Evolutionary conservation across 176 grass and related monocot genomes (phyloP), one percentile per base, ranked within the genome.

Genomic region (Thalia dealbata): DNA sequence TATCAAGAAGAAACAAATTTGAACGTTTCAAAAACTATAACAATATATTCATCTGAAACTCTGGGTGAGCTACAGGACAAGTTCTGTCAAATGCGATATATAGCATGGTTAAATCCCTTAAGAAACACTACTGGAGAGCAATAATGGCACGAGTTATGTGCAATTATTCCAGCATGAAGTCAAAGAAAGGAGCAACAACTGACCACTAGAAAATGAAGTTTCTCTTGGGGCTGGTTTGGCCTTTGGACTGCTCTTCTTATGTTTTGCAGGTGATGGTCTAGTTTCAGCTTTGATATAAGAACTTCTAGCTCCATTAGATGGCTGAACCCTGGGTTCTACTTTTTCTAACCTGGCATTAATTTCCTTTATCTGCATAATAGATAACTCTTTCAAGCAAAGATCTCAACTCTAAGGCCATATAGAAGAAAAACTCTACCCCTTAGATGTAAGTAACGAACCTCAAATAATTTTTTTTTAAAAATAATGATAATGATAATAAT

Each of bases 281-380:
- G 81, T 80, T 76, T 88, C 89, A 22, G 59, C 50, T 78, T 67
- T 75, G 30, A 78, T 81, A 74, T 82, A 83, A 6, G 86, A 72
- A 65, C 78, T 58, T 35, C 65, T 64, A 56, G 61, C 54, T 25
- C 71, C 76, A 76, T 96, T 87, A 76, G 89, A 78, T 79, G 85
- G 82, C 43, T 70, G 82, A 80, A 75, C 60, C 56, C 90, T 96
- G 70, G 93, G 93, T 68, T 96, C 89, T 82, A 96, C 85, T 77
- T 66, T 90, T 67, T 96, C 90, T 29, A 58, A 69, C 71, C 79
- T 96, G 79, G 88, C 81, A 96, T 86, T 92, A 83, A 96, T 96
- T 75, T 96, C 93, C 80, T 92, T 96, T 71, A 96, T 80, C 93
- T 96, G 86, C 80, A 76, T 66, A 27, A 88, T 72, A 68, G 75